Percentiles rank a stretch among this genome's conserved stretches.
These are phyloP conservation scores for Stenocarpella maydis DNA, from an alignment of 2,329 filamentous ascomycete species.

Conservation along the genomic window DNA sequence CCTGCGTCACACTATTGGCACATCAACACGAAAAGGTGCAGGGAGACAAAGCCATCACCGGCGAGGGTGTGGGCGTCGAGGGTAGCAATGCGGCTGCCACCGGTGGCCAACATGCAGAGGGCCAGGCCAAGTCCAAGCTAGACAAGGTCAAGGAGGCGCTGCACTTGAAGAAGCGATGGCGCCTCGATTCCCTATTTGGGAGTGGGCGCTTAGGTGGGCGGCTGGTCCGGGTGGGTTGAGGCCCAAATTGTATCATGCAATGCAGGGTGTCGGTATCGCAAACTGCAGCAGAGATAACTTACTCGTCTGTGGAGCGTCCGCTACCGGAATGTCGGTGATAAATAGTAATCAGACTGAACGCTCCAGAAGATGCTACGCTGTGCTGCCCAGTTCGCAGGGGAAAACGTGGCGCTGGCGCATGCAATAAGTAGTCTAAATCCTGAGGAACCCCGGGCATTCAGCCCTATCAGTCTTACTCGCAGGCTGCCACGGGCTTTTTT, in stretches of 20 bases:
- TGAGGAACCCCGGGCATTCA: slow-evolving; percentile 11
- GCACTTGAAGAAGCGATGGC: slow-evolving; percentile 27
- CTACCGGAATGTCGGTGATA: slow-evolving; percentile 23
- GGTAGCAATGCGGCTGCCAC: slow-evolving; percentile 14
- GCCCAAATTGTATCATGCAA: slow-evolving; percentile 18
- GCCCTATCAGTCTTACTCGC: slow-evolving; percentile 23
- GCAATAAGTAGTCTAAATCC: slow-evolving; percentile 27
- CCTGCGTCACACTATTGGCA: slow-evolving; percentile 19
- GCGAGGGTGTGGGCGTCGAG: slow-evolving; percentile 20
- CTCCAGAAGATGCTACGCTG: slow-evolving; percentile 12
- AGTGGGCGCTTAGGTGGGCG: slow-evolving; percentile 9
- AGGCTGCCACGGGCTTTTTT: slow-evolving; percentile 15
- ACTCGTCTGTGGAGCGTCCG: background rate
- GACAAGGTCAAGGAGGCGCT: slow-evolving; percentile 32
- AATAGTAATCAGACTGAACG: slow-evolving; percentile 9
- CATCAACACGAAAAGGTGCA: slow-evolving; percentile 24
- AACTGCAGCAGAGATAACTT: slow-evolving; percentile 21
- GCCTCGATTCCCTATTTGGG: background rate
- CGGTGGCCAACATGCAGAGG: slow-evolving; percentile 16
- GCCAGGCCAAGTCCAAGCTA: slow-evolving; percentile 22
- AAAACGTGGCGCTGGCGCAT: slow-evolving; percentile 14
- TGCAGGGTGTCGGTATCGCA: slow-evolving; percentile 4
- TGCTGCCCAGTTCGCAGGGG: slow-evolving; percentile 4
- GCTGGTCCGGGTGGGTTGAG: background rate
- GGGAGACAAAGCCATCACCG: slow-evolving; percentile 27